These are phyloP conservation scores for Trichoderma polysporum DNA, from an alignment of 2,329 filamentous ascomycete species.

Conservation along the genomic window DNA sequence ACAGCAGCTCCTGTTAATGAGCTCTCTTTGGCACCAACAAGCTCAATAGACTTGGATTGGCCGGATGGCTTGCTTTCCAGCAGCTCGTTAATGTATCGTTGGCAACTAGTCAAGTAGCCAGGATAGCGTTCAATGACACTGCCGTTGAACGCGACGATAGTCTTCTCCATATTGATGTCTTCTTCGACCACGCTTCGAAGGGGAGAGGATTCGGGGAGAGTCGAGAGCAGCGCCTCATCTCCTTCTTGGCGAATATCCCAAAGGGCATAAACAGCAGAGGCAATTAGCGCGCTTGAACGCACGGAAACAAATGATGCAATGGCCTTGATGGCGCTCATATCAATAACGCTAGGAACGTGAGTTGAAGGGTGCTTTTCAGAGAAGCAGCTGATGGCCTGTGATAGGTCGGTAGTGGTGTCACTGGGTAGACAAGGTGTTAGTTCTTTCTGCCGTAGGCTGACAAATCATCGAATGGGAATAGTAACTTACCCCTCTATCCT, in stretches of 20 bases:
- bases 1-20: constrained; percentile 75
- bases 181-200: constrained; percentile 49
- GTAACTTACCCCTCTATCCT: constrained; percentile 54
- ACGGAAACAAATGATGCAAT: constrained; percentile 56
- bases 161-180: constrained; percentile 48
- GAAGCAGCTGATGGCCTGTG: constrained; percentile 50
- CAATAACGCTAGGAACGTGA: constrained; percentile 41
- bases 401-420: constrained; percentile 45
- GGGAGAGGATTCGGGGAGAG: constrained; percentile 33
- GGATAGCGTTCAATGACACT: constrained; percentile 80
- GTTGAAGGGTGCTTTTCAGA: constrained; percentile 49
- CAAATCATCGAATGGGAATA: neutral
- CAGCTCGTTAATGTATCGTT: constrained; percentile 62
- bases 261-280: constrained; percentile 57
- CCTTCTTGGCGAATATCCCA: constrained; percentile 56
- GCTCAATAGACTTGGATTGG: constrained; percentile 49
- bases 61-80: constrained; percentile 40
- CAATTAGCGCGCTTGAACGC: constrained; percentile 60
- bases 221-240: constrained; percentile 38
- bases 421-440: constrained; percentile 35
- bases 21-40: constrained; percentile 71
- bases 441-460: neutral
- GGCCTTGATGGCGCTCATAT: constrained; percentile 52
- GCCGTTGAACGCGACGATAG: constrained; percentile 74
- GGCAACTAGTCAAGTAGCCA: constrained; percentile 60